phyloP scores from a whole-genome alignment of 164 flowering plant genomes.

The Euptelea pleiosperma region DNA sequence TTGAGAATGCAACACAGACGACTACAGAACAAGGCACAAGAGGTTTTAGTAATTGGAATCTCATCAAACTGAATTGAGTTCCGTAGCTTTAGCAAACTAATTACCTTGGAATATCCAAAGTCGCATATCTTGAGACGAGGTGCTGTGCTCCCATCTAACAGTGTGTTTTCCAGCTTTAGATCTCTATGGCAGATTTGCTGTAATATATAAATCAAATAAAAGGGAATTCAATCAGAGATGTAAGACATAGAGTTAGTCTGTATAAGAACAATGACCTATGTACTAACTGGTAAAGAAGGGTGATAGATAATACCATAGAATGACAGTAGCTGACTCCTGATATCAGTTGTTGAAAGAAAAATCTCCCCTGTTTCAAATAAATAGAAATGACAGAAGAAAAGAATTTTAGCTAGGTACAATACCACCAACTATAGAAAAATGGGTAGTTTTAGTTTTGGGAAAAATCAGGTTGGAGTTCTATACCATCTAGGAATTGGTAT shows the following conservation, averaged over 20 bases:
- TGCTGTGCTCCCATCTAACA: slow-evolving; percentile 65
- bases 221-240: neutral
- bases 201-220: slow-evolving; percentile 7
- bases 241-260: neutral
- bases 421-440: neutral
- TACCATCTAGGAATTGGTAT: no score
- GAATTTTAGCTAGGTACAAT: neutral
- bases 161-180: slow-evolving; percentile 79
- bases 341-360: slow-evolving; percentile 87
- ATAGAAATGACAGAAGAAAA: neutral
- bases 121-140: slow-evolving; percentile 81
- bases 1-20: slow-evolving; percentile 77
- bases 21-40: slow-evolving; percentile 35
- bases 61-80: neutral
- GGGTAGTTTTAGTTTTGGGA: neutral
- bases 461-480: no score
- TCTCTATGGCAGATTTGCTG: slow-evolving; percentile 87
- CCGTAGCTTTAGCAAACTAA: neutral
- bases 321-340: slow-evolving; percentile 97
- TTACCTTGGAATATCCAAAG: slow-evolving; percentile 83
- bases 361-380: slow-evolving; percentile 56
- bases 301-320: slow-evolving; percentile 54
- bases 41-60: neutral
- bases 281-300: neutral
- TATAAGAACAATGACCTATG: neutral